Evolutionary conservation across 805 yeast genomes (phyloP), one percentile per base, ranked within the genome.

Genomic region (Dipodascus geniculatus): DNA sequence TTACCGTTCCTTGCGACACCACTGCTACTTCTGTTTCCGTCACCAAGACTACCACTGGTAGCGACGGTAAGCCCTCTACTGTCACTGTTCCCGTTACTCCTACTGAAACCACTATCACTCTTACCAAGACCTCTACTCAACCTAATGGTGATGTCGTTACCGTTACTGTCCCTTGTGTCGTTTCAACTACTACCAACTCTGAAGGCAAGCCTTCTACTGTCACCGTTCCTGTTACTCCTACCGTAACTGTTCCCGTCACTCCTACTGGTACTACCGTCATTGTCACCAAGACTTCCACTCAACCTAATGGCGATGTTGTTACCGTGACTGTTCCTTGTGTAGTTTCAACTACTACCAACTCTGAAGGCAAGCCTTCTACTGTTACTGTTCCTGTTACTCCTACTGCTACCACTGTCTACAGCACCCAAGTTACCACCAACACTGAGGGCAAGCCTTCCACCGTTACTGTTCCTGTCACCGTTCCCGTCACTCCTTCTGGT

Each of bases 101-200:
- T n/a, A 48, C 54, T 28, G 51, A 38, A 20, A 48, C 55, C 42
- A 44, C 51, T 50, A 42, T 31, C 19, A 22, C 28, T 17, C 20
- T 35, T 9, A 51, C 20, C 31, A 22, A 24, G 17, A 49, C 17
- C 16, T 22, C 28, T 17, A 28, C 48, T 23, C 6, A 23, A 6
- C 28, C 22, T 9, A 8, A 8, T 28, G 35, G 35, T 28, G 17
- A 9, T 19, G 42, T 48, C 28, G 42, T 44, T 23, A 49, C 31
- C 3, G 33, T 8, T 51, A 31, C 42, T 23, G 22, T 52, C 17
- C 23, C 49, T 48, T 42, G 17, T 16, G 35, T 19, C 4, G 44
- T 38, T 17, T n/a, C 4, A 14, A 14, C 44, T 16, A 38, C 44
- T n/a, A 17, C 20, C 19, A 16, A 16, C 14, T 17, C 44, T 38